Conservation (phyloP, 805 yeast genomes). For the Allodekkera sacchari region DNA sequence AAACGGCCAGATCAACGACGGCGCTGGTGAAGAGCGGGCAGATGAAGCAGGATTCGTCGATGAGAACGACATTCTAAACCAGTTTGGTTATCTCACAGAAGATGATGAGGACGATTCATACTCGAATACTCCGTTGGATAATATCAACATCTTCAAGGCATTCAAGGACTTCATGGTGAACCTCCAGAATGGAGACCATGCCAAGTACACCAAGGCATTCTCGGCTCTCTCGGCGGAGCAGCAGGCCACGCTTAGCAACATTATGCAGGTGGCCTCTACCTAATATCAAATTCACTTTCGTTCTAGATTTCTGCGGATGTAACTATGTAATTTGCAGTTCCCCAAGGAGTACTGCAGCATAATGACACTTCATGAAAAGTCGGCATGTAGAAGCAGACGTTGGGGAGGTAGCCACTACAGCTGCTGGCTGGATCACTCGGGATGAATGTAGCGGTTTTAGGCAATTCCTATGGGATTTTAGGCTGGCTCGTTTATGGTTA, state of each 20-base stretch:
- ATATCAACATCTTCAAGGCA: slow-evolving; percentile 59
- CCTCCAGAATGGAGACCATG: slow-evolving; percentile 39
- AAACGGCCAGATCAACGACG: slow-evolving; percentile 22
- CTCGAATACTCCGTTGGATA: slow-evolving; percentile 72
- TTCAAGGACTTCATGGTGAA: slow-evolving; percentile 47
- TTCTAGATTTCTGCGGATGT: too few species aligned
- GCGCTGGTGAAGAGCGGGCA: slow-evolving; percentile 25
- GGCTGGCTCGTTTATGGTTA: too few species aligned
- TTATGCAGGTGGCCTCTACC: slow-evolving; percentile 5
- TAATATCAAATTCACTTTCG: too few species aligned
- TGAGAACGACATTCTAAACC: slow-evolving; percentile 1
- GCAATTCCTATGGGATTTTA: too few species aligned
- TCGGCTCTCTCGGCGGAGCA: slow-evolving; percentile 16
- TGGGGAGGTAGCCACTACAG: too few species aligned
- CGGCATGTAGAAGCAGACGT: too few species aligned
- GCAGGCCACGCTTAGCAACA: slow-evolving; percentile 12
- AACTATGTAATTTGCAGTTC: too few species aligned
- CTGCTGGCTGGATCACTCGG: too few species aligned
- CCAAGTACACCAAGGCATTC: slow-evolving; percentile 16
- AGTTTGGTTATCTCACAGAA: slow-evolving; percentile 29
- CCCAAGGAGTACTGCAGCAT: too few species aligned
- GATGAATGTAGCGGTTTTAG: too few species aligned
- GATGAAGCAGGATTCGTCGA: slow-evolving; percentile 20
- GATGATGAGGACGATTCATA: slow-evolving; percentile 78
- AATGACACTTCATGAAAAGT: too few species aligned